These are phyloP conservation scores for Kodamaea alishanica DNA, from an alignment of 1,139 yeast species.

Conservation along the genomic window DNA sequence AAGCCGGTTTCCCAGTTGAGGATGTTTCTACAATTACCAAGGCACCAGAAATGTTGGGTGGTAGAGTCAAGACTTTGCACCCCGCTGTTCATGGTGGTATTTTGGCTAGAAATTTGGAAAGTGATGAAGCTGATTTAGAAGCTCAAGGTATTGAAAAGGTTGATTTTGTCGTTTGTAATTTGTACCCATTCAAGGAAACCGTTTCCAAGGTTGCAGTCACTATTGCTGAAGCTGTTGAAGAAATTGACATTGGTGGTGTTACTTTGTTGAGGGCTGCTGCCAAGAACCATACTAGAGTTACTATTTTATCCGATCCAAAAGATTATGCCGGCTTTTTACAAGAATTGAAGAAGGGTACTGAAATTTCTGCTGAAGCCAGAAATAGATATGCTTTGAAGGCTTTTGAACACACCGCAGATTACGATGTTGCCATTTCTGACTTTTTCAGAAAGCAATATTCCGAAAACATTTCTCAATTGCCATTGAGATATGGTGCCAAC, in stretches of 20 bases:
- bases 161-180: slow-evolving; percentile 93
- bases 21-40: slow-evolving; percentile 93
- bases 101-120: slow-evolving; percentile 85
- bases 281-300: slow-evolving; percentile 93
- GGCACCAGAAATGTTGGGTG: slow-evolving; percentile 98
- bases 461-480: slow-evolving; percentile 83
- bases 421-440: slow-evolving; percentile 92
- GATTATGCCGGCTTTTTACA: slow-evolving; percentile 85
- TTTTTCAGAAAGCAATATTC: slow-evolving; percentile 96
- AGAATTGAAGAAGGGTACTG: slow-evolving; percentile 65
- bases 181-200: slow-evolving; percentile 97
- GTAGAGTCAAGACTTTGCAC: slow-evolving; percentile 95
- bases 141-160: slow-evolving; percentile 92
- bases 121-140: slow-evolving; percentile 82
- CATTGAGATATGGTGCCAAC: slow-evolving; percentile 96
- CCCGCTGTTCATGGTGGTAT: slow-evolving; percentile 99
- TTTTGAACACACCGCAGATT: slow-evolving; percentile 96
- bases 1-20: slow-evolving; percentile 96
- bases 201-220: slow-evolving; percentile 94
- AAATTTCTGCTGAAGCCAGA: slow-evolving; percentile 68
- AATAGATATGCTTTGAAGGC: slow-evolving; percentile 91
- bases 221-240: slow-evolving; percentile 96
- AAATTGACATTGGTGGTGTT: slow-evolving; percentile 97
- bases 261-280: slow-evolving; percentile 97
- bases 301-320: slow-evolving; percentile 88